Evolutionary conservation across 441 rosid species (phyloP).

Genomic region (Gossypium laxum): DNA sequence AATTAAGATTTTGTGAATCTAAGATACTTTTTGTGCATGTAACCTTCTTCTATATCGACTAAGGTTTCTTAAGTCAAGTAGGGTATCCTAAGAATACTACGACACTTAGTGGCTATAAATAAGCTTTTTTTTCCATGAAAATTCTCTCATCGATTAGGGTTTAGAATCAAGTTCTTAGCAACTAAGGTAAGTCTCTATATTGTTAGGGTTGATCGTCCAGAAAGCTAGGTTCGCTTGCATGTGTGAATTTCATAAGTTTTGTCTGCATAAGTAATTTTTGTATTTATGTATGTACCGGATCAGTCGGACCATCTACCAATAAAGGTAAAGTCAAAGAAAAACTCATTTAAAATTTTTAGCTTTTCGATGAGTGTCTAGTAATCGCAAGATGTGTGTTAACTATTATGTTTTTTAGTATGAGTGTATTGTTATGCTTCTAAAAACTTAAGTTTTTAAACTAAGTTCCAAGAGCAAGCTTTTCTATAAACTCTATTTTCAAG

Average conservation of each 20-base stretch:
- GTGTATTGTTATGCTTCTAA: not conserved
- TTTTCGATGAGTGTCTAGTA: not conserved
- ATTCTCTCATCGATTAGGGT: not conserved
- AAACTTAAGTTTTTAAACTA: not conserved
- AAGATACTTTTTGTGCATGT: not conserved
- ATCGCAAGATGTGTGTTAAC: not conserved
- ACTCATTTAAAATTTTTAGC: not conserved
- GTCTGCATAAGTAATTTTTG: not conserved
- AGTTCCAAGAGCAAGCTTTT: not conserved
- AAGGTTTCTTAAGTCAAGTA: not conserved
- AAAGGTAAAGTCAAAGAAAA: not conserved
- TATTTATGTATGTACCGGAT: not conserved
- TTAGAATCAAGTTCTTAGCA: not conserved
- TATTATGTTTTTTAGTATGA: not conserved
- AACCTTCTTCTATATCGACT: not conserved
- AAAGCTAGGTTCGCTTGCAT: not conserved
- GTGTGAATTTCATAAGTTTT: not conserved
- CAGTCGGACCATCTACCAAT: not conserved
- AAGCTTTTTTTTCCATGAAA: not conserved
- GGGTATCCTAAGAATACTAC: not conserved
- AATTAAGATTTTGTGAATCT: not conserved
- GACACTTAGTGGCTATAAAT: not conserved
- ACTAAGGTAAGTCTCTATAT: not conserved
- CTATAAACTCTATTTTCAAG: no score
- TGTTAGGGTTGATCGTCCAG: not conserved